Evolutionary conservation across 345 rosid species (phyloP).

Genomic region (Hypericum perforatum): DNA sequence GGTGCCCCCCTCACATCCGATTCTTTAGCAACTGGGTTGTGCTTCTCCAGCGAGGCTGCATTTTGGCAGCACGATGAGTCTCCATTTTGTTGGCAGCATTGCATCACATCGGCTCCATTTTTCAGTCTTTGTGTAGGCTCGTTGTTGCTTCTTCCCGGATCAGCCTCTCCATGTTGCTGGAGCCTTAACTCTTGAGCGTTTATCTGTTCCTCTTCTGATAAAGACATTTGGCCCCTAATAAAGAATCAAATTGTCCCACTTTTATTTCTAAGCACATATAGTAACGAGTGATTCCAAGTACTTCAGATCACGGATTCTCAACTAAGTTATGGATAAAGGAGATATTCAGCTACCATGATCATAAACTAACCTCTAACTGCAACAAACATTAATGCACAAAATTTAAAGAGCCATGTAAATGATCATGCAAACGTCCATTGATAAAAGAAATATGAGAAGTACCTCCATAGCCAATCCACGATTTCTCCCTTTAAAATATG

Average conservation of each 20-base stretch:
- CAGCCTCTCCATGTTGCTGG: conserved; percentile 29
- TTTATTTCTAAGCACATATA: too few species aligned
- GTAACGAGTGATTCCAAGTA: too few species aligned
- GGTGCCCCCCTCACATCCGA: conserved; percentile 18
- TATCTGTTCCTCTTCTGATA: conserved; percentile 61
- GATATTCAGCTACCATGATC: too few species aligned
- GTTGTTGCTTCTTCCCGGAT: conserved; percentile 15
- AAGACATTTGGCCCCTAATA: conserved; percentile 83
- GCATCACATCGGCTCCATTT: conserved; percentile 23
- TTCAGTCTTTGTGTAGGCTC: conserved; percentile 25
- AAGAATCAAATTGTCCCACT: conserved; percentile 6
- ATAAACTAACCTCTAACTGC: too few species aligned
- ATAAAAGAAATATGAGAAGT: conserved; percentile 7
- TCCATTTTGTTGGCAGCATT: conserved; percentile 61
- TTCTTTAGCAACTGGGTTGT: conserved; percentile 14
- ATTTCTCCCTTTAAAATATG: conserved; percentile 74
- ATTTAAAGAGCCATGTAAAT: too few species aligned
- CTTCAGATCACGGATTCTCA: too few species aligned
- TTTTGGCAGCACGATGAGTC: conserved; percentile 44
- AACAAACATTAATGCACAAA: too few species aligned
- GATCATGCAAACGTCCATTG: too few species aligned
- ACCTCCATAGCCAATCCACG: conserved; percentile 85
- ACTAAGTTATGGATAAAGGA: too few species aligned
- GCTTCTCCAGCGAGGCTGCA: conserved; percentile 17
- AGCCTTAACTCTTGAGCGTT: conserved; percentile 48